phyloP scores from a whole-genome alignment of 2,329 filamentous ascomycete species.

The Didymella exigua region DNA sequence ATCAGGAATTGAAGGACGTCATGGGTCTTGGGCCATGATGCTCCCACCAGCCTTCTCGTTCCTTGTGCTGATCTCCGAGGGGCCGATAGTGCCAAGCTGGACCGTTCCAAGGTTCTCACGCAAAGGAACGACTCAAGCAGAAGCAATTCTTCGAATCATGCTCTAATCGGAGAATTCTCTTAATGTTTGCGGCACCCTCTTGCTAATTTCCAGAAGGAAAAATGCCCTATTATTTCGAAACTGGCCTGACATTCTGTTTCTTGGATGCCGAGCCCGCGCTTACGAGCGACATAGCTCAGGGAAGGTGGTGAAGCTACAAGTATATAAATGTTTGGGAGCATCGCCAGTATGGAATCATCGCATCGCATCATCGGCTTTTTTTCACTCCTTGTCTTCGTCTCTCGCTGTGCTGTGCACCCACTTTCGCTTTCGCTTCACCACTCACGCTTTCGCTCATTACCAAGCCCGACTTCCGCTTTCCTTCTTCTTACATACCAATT shows the following conservation, averaged over 20 bases:
- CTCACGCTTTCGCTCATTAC: slow-evolving; percentile 1
- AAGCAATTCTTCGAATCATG: not conserved
- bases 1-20: slow-evolving; percentile 9
- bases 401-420: slow-evolving; percentile 29
- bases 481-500: not conserved
- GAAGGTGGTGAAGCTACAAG: not conserved
- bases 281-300: not conserved
- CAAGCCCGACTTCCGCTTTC: slow-evolving; percentile 1
- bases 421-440: slow-evolving; percentile 18
- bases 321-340: not conserved
- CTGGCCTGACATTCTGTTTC: not conserved
- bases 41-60: not conserved
- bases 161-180: not conserved
- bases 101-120: not conserved
- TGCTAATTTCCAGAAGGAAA: slow-evolving; percentile 13
- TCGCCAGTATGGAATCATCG: not conserved
- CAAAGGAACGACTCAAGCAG: not conserved
- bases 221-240: slow-evolving; percentile 21
- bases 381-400: slow-evolving; percentile 18
- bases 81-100: not conserved
- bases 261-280: not conserved
- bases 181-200: not conserved
- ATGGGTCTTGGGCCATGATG: not conserved
- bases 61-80: slow-evolving; percentile 3
- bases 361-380: slow-evolving; percentile 10